phyloP scores from a whole-genome alignment of 352 stramenopile genomes.

The Phytopythium kandeliae region DNA sequence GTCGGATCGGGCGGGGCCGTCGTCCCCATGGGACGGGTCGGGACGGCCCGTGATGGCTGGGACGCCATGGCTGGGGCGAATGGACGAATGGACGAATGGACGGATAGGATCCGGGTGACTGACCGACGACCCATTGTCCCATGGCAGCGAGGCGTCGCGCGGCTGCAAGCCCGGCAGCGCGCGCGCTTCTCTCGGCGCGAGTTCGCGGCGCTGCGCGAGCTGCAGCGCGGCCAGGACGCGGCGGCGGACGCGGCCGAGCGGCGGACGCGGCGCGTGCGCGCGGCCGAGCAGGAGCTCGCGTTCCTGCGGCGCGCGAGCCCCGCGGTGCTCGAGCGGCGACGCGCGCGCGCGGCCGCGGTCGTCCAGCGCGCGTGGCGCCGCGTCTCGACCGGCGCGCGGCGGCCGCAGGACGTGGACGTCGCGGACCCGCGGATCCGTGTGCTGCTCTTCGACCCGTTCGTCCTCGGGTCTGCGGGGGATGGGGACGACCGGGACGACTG shows the following conservation, averaged over 20 bases:
- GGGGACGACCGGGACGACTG: too few species aligned
- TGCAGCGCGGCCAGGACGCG: constrained; percentile 47
- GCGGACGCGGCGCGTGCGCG: constrained; percentile 46
- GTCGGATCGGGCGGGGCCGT: too few species aligned
- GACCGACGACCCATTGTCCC: too few species aligned
- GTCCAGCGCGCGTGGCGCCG: constrained; percentile 47
- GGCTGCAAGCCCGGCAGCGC: constrained; percentile 52
- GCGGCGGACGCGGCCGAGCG: constrained; percentile 37
- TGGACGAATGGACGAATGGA: too few species aligned
- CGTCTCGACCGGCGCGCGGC: background rate
- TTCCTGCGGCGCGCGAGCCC: constrained; percentile 58
- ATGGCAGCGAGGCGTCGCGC: constrained; percentile 45
- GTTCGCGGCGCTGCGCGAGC: constrained; percentile 38
- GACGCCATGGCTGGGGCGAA: too few species aligned
- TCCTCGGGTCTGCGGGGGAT: background rate
- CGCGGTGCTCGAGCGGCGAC: constrained; percentile 31
- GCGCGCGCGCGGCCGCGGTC: constrained; percentile 20
- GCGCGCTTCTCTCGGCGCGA: constrained; percentile 46
- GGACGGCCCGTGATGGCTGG: too few species aligned
- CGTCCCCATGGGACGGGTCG: too few species aligned
- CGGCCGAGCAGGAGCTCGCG: constrained; percentile 58
- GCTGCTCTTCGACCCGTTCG: constrained; percentile 31
- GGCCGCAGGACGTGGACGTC: constrained; percentile 1
- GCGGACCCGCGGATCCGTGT: constrained; percentile 15
- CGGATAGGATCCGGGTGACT: too few species aligned